These are phyloP conservation scores for Parmales sp. DNA, from an alignment of 108 stramenopile species.

Conservation along the genomic window DNA sequence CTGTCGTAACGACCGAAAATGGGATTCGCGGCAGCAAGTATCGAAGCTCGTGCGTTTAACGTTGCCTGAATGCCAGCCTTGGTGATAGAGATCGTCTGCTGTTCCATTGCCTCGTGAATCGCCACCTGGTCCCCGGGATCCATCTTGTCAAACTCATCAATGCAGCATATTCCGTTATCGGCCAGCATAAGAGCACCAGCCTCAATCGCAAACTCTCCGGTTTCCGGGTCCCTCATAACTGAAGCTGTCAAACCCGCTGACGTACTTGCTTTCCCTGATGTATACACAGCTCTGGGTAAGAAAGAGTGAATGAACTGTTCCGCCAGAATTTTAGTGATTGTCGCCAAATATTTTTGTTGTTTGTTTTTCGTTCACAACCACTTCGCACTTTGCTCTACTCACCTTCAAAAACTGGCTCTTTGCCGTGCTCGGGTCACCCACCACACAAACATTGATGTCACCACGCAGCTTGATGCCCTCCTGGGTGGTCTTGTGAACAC, in stretches of 20 bases:
- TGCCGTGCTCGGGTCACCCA: slow-evolving; percentile 97
- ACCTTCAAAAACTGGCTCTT: slow-evolving; percentile 96
- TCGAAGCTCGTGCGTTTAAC: slow-evolving; percentile 93
- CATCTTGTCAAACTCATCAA: slow-evolving; percentile 85
- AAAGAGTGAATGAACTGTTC: slow-evolving; percentile 90
- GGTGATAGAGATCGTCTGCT: slow-evolving; percentile 98
- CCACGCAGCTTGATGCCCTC: slow-evolving; percentile 96
- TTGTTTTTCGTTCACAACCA: too few relatives aligned
- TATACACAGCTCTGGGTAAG: slow-evolving; percentile 87
- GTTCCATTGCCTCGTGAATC: slow-evolving; percentile 97
- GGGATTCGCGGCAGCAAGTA: slow-evolving; percentile 98
- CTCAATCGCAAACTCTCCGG: slow-evolving; percentile 96
- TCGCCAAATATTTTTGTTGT: too few relatives aligned
- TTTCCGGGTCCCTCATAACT: slow-evolving; percentile 90
- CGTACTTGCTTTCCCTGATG: slow-evolving; percentile 90
- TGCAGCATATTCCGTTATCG: slow-evolving; percentile 98
- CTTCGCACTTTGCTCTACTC: too few relatives aligned
- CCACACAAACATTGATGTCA: slow-evolving; percentile 95
- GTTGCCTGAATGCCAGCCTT: slow-evolving; percentile 99
- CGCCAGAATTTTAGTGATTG: too few relatives aligned
- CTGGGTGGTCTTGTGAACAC: slow-evolving; percentile 88
- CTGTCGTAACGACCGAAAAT: slow-evolving; percentile 97
- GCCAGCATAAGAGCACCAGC: slow-evolving; percentile 98
- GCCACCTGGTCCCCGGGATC: slow-evolving; percentile 91
- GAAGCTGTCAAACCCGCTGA: slow-evolving; percentile 98